Base-by-base conservation (phyloP, 352 stramenopile genomes). In the Salisapilia sapeloensis region DNA sequence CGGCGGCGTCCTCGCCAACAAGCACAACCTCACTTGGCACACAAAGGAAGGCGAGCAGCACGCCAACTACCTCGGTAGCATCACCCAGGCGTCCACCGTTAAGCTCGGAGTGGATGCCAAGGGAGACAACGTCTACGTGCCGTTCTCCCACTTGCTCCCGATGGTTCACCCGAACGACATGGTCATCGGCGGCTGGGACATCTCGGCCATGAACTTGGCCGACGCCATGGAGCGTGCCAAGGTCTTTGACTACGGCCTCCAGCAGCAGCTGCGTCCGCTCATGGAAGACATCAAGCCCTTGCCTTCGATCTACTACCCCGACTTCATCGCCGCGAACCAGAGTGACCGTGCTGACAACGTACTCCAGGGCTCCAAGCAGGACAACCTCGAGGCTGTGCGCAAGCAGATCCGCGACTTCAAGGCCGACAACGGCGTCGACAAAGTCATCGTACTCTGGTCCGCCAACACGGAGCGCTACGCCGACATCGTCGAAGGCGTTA, bases 271-370 rank as follows among this genome's bases (percentile, higher is more conserved):
- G 0, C 86, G 95, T 44, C 87, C 92, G 17, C 50, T 97, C 49
- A 93, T 99, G 60, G 81, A 97, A 55, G 81, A 96, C 42, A 95
- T 99, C 46, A 78, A 79, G 46, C 95, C 95, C 15, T 56, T 99
- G 20, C 93, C 93, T 4, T 96, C 80, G 16, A 96, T 99, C 35
- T 99, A 98, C 66, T 97, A 98, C 66, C 87, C 92, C 22, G 93
- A 98, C 54, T 99, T 99, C 47, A 99, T 99, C 42, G 95, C 95
- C 19, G 94, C 93, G 15, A 99, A 99, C 74, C 95, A 99, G 67
- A 75, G 78, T 22, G 93, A 98, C 46, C 89, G 95, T 44, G 95
- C 93, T 4, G 83, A 99, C 61, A 98, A 99, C 72, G 53, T 98
- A 19, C 59, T 99, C 22, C 89, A 66, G 36, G 93, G 93, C 38